These are phyloP conservation scores for Pythium rishiriense DNA, from an alignment of 352 stramenopile genomes.

Conservation along the genomic window DNA sequence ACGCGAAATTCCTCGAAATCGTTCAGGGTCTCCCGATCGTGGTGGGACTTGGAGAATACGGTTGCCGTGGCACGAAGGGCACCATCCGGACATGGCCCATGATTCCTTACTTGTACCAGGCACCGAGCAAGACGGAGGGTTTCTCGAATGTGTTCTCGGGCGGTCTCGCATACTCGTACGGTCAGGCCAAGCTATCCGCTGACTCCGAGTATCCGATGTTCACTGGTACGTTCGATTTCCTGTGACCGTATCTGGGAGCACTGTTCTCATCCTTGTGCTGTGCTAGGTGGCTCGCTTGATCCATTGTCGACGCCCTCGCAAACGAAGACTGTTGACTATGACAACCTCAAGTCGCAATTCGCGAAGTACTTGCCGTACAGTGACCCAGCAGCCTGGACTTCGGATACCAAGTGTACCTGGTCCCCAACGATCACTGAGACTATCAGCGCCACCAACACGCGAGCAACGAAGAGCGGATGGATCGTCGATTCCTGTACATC, in stretches of 20 bases:
- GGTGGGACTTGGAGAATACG: conserved; percentile 80
- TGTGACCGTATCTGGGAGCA: background rate
- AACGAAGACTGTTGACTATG: conserved; percentile 63
- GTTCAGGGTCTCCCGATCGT: conserved; percentile 80
- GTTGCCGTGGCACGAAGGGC: conserved; percentile 60
- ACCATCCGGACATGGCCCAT: conserved; percentile 69
- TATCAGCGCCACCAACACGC: conserved; percentile 57
- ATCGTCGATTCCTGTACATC: conserved; percentile 63
- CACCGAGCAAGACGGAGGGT: conserved; percentile 59
- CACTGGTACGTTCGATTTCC: conserved; percentile 42
- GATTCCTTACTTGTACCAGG: conserved; percentile 77
- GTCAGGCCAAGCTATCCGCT: conserved; percentile 70
- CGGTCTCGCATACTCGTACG: conserved; percentile 83
- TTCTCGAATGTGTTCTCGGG: conserved; percentile 84
- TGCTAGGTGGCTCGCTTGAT: conserved; percentile 59
- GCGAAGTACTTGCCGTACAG: conserved; percentile 56
- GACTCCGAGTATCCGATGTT: conserved; percentile 85
- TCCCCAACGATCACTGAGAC: conserved; percentile 51
- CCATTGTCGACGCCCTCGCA: conserved; percentile 60
- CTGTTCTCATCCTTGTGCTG: background rate
- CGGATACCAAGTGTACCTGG: conserved; percentile 66
- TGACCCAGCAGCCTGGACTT: conserved; percentile 59
- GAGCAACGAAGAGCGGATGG: conserved; percentile 58
- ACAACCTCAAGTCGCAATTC: conserved; percentile 73
- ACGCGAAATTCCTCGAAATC: conserved; percentile 71